Evolutionary conservation across 768 basidiomycete genomes (phyloP).

Genomic region (Mycena leptocephala): DNA sequence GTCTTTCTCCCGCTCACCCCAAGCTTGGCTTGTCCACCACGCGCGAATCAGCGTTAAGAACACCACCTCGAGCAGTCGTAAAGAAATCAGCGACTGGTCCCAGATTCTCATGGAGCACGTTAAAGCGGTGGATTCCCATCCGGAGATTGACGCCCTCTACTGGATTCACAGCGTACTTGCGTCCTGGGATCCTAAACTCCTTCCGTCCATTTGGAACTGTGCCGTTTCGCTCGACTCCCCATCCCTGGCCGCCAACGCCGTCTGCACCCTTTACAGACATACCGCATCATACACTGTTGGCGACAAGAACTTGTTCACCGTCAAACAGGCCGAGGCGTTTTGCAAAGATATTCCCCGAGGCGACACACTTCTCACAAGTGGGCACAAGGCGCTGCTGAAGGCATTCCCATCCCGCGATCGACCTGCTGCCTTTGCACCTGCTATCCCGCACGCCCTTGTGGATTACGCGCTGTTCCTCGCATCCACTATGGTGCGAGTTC

Average conservation of each 20-base stretch:
- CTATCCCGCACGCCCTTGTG: constrained; percentile 16
- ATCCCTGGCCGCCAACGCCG: constrained; percentile 21
- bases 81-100: constrained; percentile 29
- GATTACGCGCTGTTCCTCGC: constrained; percentile 22
- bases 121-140: constrained; percentile 20
- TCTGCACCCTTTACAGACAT: constrained; percentile 22
- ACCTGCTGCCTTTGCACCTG: constrained; percentile 23
- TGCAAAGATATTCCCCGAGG: constrained; percentile 19
- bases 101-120: constrained; percentile 25
- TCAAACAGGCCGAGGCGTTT: constrained; percentile 19
- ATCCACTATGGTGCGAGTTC: constrained; percentile 14
- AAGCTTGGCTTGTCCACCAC: constrained; percentile 32
- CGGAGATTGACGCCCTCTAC: constrained; percentile 24
- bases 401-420: constrained; percentile 22
- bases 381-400: constrained; percentile 25
- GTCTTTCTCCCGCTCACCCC: constrained; percentile 29
- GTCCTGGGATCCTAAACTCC: constrained; percentile 16
- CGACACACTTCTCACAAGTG: constrained; percentile 14
- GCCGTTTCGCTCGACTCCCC: constrained; percentile 21
- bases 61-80: constrained; percentile 13
- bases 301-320: constrained; percentile 23
- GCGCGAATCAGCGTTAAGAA: constrained; percentile 14
- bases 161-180: constrained; percentile 26
- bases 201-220: constrained; percentile 25
- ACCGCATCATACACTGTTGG: constrained; percentile 25